These are phyloP conservation scores for Planoprotostelium fungivorum DNA, from an alignment of 78 protist genomes.

Conservation along the genomic window DNA sequence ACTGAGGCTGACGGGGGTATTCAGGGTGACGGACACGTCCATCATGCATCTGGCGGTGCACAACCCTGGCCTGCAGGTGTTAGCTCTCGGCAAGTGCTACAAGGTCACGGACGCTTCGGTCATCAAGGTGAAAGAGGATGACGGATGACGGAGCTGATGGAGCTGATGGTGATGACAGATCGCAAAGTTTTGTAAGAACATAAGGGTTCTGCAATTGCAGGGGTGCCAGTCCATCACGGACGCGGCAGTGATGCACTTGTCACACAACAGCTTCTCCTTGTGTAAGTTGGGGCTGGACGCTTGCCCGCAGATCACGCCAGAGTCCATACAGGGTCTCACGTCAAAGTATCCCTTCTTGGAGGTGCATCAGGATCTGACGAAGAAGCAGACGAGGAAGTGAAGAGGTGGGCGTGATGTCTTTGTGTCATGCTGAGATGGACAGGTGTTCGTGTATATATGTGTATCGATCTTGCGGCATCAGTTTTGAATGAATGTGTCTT, in stretches of 20 bases:
- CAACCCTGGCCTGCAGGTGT: background rate
- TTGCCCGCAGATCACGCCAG: background rate
- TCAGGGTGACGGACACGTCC: background rate
- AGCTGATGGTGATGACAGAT: background rate
- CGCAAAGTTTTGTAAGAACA: background rate
- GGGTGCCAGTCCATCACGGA: background rate
- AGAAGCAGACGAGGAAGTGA: no score
- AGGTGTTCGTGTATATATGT: no score
- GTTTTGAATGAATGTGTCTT: no score
- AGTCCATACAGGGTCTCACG: background rate
- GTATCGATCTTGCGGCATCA: no score
- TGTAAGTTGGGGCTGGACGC: background rate
- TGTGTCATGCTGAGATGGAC: no score
- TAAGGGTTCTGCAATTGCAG: background rate
- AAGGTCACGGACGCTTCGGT: background rate
- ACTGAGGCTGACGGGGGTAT: background rate
- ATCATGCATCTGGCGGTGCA: background rate
- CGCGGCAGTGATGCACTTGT: background rate
- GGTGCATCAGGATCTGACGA: background rate
- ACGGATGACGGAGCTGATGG: no score
- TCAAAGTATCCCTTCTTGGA: background rate
- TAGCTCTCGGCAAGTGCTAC: background rate
- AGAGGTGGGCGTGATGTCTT: no score
- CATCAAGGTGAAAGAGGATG: background rate
- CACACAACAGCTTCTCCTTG: background rate